A percentile compares a stretch with the other conserved stretches of the same genome.
phyloP scores from a whole-genome alignment of 352 stramenopile genomes.

The Pythium aquatile region DNA sequence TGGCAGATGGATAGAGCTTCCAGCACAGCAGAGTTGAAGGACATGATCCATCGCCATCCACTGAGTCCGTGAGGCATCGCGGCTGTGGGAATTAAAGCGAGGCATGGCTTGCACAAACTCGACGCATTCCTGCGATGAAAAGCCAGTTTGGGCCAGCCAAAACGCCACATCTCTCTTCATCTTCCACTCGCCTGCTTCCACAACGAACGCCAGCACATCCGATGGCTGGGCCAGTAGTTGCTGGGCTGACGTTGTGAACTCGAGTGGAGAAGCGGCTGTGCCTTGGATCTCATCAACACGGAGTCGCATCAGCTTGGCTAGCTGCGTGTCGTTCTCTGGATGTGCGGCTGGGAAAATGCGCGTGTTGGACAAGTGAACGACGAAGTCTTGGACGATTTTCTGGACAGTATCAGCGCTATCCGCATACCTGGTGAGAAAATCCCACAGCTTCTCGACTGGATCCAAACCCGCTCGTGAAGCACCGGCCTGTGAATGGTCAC shows the following conservation, averaged over 20 bases:
- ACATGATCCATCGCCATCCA: conserved; percentile 28
- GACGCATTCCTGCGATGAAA: conserved; percentile 26
- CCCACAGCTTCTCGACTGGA: conserved; percentile 26
- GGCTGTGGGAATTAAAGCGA: conserved; percentile 9
- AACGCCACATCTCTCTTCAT: conserved; percentile 30
- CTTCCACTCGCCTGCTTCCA: conserved; percentile 32
- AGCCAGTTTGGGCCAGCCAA: conserved; percentile 20
- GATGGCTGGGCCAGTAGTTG: conserved; percentile 14
- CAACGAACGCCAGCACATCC: conserved; percentile 8
- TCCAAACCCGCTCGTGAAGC: conserved; percentile 16
- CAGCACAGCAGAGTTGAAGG: conserved; percentile 22
- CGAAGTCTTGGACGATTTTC: conserved; percentile 23
- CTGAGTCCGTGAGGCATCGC: not conserved
- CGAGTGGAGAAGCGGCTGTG: not conserved
- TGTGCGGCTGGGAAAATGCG: conserved; percentile 24
- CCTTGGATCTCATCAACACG: conserved; percentile 25
- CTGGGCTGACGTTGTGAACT: conserved; percentile 10
- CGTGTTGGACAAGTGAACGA: conserved; percentile 21
- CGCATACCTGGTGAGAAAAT: conserved; percentile 18
- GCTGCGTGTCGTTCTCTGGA: conserved; percentile 23
- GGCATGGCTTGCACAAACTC: conserved; percentile 23
- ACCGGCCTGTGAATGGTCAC: not conserved
- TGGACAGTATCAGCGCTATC: conserved; percentile 2
- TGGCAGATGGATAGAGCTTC: conserved; percentile 14
- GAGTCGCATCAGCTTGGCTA: conserved; percentile 21